These are phyloP conservation scores for Dictyostelium brefeldianum DNA, from an alignment of 78 protist genomes.

Conservation along the genomic window DNA sequence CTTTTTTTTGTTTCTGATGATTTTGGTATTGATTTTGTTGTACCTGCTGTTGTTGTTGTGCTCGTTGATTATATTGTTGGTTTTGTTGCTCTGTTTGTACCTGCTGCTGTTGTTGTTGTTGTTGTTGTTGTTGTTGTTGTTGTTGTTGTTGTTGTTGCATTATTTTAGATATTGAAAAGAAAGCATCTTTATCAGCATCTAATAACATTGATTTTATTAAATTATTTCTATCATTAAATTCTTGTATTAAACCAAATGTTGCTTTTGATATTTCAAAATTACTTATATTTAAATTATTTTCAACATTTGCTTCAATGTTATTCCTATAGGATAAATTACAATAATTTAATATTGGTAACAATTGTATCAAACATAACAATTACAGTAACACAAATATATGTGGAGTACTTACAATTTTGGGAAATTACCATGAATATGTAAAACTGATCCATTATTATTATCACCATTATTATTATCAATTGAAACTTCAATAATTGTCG, in stretches of 20 bases:
- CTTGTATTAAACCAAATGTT: slow-evolving; percentile 21
- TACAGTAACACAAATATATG: not conserved
- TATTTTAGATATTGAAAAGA: not conserved
- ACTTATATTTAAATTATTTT: not conserved
- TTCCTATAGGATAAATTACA: no score
- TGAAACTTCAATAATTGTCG: not conserved
- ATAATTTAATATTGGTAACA: not conserved
- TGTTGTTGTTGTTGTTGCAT: slow-evolving; percentile 21
- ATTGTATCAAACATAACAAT: not conserved
- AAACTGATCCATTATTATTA: not conserved
- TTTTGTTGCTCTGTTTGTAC: not conserved
- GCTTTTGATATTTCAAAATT: slow-evolving; percentile 20
- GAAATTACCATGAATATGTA: slow-evolving; percentile 35
- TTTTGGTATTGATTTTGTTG: not conserved
- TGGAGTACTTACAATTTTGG: slow-evolving; percentile 2
- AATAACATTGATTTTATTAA: slow-evolving; percentile 10
- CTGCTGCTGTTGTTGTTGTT: not conserved
- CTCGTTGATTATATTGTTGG: not conserved
- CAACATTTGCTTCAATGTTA: not conserved
- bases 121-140: slow-evolving; percentile 7
- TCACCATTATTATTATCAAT: not conserved
- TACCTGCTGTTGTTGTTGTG: not conserved
- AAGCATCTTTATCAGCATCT: slow-evolving; percentile 3
- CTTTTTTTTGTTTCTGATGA: not conserved
- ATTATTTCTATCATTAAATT: slow-evolving; percentile 27